A percentile compares a stretch with the other conserved stretches of the same genome.
These are phyloP conservation scores for Colletotrichum euphorbiae DNA, from an alignment of 2,329 filamentous ascomycete genomes.

Conservation along the genomic window DNA sequence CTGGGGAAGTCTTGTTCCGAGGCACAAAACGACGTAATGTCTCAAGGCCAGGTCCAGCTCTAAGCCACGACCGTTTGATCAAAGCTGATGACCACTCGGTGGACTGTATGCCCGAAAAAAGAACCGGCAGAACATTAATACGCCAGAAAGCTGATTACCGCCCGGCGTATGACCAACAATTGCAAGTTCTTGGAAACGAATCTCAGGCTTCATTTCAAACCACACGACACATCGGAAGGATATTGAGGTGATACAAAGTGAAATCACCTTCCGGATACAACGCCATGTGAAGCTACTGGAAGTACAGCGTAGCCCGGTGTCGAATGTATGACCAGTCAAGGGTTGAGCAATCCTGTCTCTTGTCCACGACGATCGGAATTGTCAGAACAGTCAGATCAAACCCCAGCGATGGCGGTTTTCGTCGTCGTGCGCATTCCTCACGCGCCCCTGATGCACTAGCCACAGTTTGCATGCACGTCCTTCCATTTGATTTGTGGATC, in stretches of 20 bases:
- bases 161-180: background rate
- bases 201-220: slow-evolving; percentile 9
- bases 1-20: slow-evolving; percentile 7
- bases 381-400: background rate
- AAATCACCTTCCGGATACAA: background rate
- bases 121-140: no score
- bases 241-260: background rate
- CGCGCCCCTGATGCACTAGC: slow-evolving; percentile 13
- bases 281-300: slow-evolving; percentile 5
- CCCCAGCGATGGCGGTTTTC: background rate
- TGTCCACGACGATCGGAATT: slow-evolving; percentile 1
- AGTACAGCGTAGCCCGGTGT: background rate
- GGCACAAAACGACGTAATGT: slow-evolving; percentile 29
- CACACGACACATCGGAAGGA: background rate
- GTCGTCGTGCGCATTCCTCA: background rate
- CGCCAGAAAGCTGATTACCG: background rate
- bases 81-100: background rate
- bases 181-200: slow-evolving; percentile 8
- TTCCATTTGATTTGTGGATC: slow-evolving; percentile 7
- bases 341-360: background rate
- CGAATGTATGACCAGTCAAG: background rate
- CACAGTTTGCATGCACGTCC: slow-evolving; percentile 7
- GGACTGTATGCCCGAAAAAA: background rate
- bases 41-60: slow-evolving; percentile 27
- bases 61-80: slow-evolving; percentile 32